Base-by-base conservation (phyloP, 1,284 basidiomycete species). In the Cryptococcus wingfieldii region DNA sequence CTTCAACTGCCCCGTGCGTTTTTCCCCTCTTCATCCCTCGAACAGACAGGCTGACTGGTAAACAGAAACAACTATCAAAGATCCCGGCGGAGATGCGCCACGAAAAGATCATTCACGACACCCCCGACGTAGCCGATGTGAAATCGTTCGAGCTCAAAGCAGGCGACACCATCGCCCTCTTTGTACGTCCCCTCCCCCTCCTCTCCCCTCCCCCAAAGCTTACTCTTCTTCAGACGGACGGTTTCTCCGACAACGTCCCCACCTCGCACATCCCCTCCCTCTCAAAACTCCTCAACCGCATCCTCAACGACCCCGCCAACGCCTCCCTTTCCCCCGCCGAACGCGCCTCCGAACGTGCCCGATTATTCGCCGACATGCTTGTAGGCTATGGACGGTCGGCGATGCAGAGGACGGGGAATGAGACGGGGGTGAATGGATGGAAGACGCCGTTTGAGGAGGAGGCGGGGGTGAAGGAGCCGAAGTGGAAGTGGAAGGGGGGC, bases 161-260 rank as follows among this genome's bases (percentile, higher is more conserved):
- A 5, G 75, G 75, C 18, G 77, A 78, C 51, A 62, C 75, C 12
- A 62, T 78, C n/a, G 39, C 77, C 4, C 62, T 76, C 39, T 78
- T 72, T 53, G 76, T 76, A 49, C 44, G 74, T 65, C 12, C 19
- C 28, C n/a, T 5, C 25, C 34, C 28, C 37, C 16, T 14, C 25
- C 5, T 13, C 8, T 37, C 10, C 34, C 38, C n/a, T 38, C 12
- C 6, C 10, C 28, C 27, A 34, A 45, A 46, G 13, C 19, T 49
- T 16, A 38, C 31, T 8, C 18, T 16, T 14, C 34, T 13, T 3
- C 60, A 78, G 67, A 82, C 81, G n/a, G 82, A 83, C 63, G 82
- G 82, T 0, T 68, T 82, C 43, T 76, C 75, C 43, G 82, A 83
- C 64, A 83, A 83, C 64, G 75, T 81, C 44, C 78, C 78, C 34